phyloP scores from a whole-genome alignment of 768 basidiomycete species.

The Russula brevipes region DNA sequence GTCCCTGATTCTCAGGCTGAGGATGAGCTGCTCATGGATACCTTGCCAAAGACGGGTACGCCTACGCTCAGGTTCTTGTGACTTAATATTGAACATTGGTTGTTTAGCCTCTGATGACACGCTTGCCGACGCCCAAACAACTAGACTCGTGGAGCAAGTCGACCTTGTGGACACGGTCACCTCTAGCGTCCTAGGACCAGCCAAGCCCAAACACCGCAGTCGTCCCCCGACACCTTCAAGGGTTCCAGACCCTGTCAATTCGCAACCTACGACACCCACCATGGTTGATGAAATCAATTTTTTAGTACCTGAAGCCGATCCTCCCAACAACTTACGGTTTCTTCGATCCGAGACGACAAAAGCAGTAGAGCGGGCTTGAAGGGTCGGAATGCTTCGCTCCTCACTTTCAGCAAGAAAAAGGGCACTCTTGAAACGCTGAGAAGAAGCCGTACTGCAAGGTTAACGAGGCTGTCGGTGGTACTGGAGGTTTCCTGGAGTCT shows the following conservation, averaged over 20 bases:
- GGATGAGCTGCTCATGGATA: neutral
- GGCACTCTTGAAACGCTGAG: conserved; percentile 10
- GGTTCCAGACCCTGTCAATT: neutral
- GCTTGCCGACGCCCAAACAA: neutral
- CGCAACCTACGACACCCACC: neutral
- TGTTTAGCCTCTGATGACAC: neutral
- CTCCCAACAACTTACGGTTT: neutral
- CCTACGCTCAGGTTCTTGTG: neutral
- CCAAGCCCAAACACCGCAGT: neutral
- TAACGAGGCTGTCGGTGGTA: neutral
- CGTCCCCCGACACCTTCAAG: neutral
- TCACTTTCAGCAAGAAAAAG: conserved; percentile 8
- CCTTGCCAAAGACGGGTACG: conserved; percentile 7
- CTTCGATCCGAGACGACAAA: neutral
- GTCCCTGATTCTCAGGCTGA: conserved; percentile 19
- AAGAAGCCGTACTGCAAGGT: neutral
- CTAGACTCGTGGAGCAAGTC: neutral
- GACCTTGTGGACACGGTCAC: neutral
- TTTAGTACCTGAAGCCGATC: neutral
- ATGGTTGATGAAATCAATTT: neutral
- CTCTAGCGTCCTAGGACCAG: neutral
- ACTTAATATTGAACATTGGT: neutral
- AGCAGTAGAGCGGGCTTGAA: neutral
- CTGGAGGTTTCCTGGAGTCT: conserved; percentile 17
- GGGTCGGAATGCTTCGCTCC: conserved; percentile 10